Conservation (phyloP, 306 rosid genomes). For the Acacia melanoxylon region DNA sequence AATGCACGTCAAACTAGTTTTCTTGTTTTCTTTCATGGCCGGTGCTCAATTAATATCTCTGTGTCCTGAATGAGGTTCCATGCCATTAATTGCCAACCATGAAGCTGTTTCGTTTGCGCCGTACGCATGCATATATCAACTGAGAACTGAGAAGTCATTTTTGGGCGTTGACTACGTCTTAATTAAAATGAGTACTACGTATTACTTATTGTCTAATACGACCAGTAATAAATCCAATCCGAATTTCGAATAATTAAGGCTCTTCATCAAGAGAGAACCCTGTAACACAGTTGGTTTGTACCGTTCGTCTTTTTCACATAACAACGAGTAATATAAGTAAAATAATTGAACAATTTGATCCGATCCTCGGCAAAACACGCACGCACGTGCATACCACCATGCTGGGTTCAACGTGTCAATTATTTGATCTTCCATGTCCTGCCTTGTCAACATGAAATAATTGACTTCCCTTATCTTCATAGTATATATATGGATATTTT, state of each 20-base stretch:
- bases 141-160: conserved; percentile 1
- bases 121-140: conserved; percentile 14
- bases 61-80: neutral
- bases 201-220: neutral
- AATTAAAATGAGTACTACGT: too few relatives aligned
- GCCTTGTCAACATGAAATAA: conserved; percentile 35
- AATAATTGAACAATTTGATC: neutral
- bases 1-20: neutral
- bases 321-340: neutral
- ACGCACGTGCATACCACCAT: neutral
- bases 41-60: neutral
- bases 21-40: neutral
- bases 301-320: neutral
- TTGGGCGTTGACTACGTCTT: neutral
- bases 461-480: conserved; percentile 27
- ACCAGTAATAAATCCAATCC: neutral
- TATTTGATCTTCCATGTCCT: conserved; percentile 10
- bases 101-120: neutral
- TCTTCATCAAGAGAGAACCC: neutral
- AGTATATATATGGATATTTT: conserved; percentile 8
- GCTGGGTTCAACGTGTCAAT: conserved; percentile 6
- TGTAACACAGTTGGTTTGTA: neutral
- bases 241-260: neutral
- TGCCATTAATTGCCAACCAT: neutral
- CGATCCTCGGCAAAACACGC: neutral